phyloP scores from a whole-genome alignment of 768 basidiomycete species.

The Leucocoprinus leucothites region DNA sequence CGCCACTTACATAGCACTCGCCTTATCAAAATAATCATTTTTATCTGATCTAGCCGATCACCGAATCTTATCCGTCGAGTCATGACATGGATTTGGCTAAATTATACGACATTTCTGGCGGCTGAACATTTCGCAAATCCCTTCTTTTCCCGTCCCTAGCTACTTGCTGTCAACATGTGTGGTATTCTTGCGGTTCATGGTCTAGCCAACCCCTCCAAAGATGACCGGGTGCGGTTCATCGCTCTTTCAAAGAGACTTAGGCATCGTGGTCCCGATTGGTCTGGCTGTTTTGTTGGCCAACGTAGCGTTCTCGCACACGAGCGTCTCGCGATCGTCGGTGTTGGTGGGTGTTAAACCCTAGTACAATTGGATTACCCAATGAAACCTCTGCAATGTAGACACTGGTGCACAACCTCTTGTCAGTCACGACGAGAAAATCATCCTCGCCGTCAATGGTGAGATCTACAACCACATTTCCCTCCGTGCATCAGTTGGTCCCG shows the following conservation, averaged over 20 bases:
- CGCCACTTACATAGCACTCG: not conserved
- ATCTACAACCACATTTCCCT: constrained; percentile 96
- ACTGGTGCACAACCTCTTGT: constrained; percentile 94
- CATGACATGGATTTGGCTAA: constrained; percentile 14
- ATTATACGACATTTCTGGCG: not conserved
- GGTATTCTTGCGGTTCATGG: constrained; percentile 89
- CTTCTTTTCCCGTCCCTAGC: constrained; percentile 9
- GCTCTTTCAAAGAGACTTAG: constrained; percentile 87
- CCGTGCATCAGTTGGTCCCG: constrained; percentile 58
- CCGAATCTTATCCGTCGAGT: constrained; percentile 14
- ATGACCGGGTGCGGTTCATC: constrained; percentile 71
- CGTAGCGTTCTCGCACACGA: constrained; percentile 88
- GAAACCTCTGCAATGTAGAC: constrained; percentile 44
- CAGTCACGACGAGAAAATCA: constrained; percentile 78
- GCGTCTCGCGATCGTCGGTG: constrained; percentile 95
- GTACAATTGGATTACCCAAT: not conserved
- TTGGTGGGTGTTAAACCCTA: constrained; percentile 56
- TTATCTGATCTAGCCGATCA: constrained; percentile 8
- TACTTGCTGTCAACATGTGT: constrained; percentile 60
- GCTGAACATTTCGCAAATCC: constrained; percentile 9
- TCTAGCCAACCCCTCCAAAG: constrained; percentile 58
- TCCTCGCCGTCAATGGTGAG: constrained; percentile 95
- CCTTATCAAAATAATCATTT: not conserved
- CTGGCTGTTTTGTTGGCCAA: constrained; percentile 87
- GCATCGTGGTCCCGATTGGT: constrained; percentile 98